A percentile compares a stretch with the other conserved stretches of the same genome.
These are phyloP conservation scores for Talaromyces stipitatus DNA, from an alignment of 495 filamentous ascomycete genomes.

Conservation along the genomic window DNA sequence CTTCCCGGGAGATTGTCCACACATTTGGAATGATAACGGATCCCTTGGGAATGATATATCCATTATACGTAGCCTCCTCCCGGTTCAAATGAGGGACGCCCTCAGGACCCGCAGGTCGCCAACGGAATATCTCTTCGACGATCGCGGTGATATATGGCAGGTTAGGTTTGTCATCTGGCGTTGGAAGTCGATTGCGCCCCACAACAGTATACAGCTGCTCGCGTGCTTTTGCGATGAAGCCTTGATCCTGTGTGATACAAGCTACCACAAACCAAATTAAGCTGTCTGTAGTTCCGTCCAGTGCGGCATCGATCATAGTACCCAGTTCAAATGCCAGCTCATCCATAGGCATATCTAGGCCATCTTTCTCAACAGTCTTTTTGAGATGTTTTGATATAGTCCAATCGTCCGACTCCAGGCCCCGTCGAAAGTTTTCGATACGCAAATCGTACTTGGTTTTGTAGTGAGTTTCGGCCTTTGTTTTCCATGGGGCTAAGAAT, in stretches of 20 bases:
- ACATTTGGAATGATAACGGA: conserved; percentile 7
- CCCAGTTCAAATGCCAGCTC: conserved; percentile 18
- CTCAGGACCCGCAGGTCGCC: conserved; percentile 40
- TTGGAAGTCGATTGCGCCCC: conserved; percentile 7
- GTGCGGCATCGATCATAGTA: conserved; percentile 14
- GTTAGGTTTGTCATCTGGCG: conserved; percentile 28
- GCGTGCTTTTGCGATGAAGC: conserved; percentile 36
- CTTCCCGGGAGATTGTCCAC: conserved; percentile 11
- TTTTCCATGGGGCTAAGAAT: conserved; percentile 15
- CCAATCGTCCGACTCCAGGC: not conserved
- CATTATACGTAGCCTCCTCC: conserved; percentile 8
- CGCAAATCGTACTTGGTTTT: conserved; percentile 8
- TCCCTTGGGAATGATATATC: conserved; percentile 12
- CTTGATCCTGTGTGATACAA: conserved; percentile 8
- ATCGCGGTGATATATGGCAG: conserved; percentile 40
- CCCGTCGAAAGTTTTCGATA: not conserved
- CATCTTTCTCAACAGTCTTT: conserved; percentile 3
- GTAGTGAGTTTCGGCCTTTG: conserved; percentile 13
- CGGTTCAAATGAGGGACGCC: conserved; percentile 13
- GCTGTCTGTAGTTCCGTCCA: conserved; percentile 11
- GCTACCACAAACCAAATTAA: conserved; percentile 15
- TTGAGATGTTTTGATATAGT: conserved; percentile 6
- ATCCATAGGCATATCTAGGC: conserved; percentile 6
- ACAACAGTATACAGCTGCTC: conserved; percentile 26
- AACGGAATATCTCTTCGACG: conserved; percentile 44